phyloP scores from a whole-genome alignment of 805 yeast genomes.

The Jamesozyma piceae region DNA sequence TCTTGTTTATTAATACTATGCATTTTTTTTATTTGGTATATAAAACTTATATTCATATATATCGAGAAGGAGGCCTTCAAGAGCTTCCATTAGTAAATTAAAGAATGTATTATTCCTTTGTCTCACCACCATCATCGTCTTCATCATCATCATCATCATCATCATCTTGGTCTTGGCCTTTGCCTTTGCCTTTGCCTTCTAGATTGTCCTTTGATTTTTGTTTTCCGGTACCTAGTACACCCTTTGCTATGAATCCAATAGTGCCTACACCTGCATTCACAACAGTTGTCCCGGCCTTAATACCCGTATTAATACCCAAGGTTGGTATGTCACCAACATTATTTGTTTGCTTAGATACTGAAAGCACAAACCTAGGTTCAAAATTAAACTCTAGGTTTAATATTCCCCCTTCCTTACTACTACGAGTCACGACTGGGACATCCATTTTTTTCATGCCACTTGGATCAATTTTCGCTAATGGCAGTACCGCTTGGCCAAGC shows the following conservation, averaged over 20 bases:
- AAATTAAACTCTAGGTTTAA: constrained; percentile 50
- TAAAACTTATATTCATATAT: too few relatives aligned
- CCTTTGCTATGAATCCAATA: constrained; percentile 21
- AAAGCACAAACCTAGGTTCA: constrained; percentile 58
- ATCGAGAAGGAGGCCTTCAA: too few relatives aligned
- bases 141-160: background rate
- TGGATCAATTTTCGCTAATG: constrained; percentile 52
- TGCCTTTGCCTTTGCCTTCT: background rate
- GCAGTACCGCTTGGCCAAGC: constrained; percentile 52
- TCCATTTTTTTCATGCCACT: constrained; percentile 40
- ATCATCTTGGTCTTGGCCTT: background rate
- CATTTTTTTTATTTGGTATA: too few relatives aligned
- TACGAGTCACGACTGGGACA: constrained; percentile 34
- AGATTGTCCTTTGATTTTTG: background rate
- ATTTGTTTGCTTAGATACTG: constrained; percentile 30
- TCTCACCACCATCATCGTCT: too few relatives aligned
- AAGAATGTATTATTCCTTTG: too few relatives aligned
- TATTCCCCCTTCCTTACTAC: constrained; percentile 44
- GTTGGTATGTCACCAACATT: constrained; percentile 40
- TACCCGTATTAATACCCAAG: constrained; percentile 39
- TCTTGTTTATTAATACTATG: too few relatives aligned
- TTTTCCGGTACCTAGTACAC: constrained; percentile 3
- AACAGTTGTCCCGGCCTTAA: constrained; percentile 34
- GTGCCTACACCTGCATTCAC: constrained; percentile 38
- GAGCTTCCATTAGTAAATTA: too few relatives aligned